phyloP scores from a whole-genome alignment of 441 rosid genomes.

The Erodium moschatum region DNA sequence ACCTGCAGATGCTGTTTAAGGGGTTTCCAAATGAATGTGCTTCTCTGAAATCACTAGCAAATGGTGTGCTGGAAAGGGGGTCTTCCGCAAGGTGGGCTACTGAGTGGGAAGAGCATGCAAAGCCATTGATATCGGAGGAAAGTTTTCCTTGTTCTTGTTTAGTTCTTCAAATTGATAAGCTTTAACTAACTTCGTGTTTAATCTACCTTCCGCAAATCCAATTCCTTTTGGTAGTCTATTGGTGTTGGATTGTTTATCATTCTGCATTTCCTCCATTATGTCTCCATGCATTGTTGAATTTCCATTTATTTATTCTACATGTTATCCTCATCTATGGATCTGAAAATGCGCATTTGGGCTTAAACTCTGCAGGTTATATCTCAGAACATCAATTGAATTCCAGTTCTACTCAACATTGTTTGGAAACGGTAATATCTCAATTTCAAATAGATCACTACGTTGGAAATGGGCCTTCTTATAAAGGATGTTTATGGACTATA shows the following conservation, averaged over 20 bases:
- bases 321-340: neutral
- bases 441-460: neutral
- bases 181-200: neutral
- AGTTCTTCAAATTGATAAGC: neutral
- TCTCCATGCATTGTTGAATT: neutral
- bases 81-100: conserved; percentile 72
- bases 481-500: neutral
- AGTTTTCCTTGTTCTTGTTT: conserved; percentile 20
- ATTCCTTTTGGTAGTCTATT: neutral
- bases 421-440: neutral
- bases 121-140: conserved; percentile 65
- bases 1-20: conserved; percentile 55
- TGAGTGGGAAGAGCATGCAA: conserved; percentile 90
- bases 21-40: conserved; percentile 68
- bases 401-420: neutral
- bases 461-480: neutral
- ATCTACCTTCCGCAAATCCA: neutral
- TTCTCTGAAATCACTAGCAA: conserved; percentile 47
- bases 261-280: neutral
- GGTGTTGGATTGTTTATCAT: neutral
- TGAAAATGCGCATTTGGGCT: neutral
- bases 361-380: conserved; percentile 19
- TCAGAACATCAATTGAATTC: conserved; percentile 7
- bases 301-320: neutral
- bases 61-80: conserved; percentile 56